Conservation (phyloP, 345 rosid genomes). For the Streptanthus diversifolius region DNA sequence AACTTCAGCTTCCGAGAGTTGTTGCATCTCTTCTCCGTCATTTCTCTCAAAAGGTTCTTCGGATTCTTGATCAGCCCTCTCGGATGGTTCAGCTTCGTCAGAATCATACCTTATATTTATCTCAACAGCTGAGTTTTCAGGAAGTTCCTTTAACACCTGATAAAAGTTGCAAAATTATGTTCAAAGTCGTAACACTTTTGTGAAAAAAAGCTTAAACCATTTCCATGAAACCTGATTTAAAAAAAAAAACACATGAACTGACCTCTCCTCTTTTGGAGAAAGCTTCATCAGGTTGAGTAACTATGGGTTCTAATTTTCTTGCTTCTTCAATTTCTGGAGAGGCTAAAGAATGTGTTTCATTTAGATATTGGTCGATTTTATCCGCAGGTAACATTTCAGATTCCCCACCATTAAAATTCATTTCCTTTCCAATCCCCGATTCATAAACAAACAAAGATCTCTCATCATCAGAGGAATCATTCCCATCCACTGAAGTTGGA, state of each 20-base stretch:
- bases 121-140: conserved; percentile 36
- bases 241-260: neutral
- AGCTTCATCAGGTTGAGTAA: conserved; percentile 20
- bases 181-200: neutral
- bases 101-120: conserved; percentile 30
- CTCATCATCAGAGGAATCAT: conserved; percentile 51
- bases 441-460: conserved; percentile 51
- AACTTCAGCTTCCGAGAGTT: conserved; percentile 27
- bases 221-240: neutral
- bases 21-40: conserved; percentile 23
- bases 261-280: conserved; percentile 40
- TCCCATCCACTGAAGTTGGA: conserved; percentile 49
- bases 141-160: conserved; percentile 36
- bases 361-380: conserved; percentile 20
- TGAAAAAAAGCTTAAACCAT: neutral
- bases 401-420: conserved; percentile 40
- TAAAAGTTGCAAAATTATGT: neutral
- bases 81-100: conserved; percentile 29
- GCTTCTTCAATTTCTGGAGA: conserved; percentile 26
- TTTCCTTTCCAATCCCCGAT: conserved; percentile 47
- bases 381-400: conserved; percentile 11
- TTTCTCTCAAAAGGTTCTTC: conserved; percentile 23
- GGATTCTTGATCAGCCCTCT: conserved; percentile 31
- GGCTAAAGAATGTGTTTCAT: conserved; percentile 12
- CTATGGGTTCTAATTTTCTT: conserved; percentile 8